Evolutionary conservation across 164 flowering plant species (phyloP).

Genomic region (Platanus orientalis): DNA sequence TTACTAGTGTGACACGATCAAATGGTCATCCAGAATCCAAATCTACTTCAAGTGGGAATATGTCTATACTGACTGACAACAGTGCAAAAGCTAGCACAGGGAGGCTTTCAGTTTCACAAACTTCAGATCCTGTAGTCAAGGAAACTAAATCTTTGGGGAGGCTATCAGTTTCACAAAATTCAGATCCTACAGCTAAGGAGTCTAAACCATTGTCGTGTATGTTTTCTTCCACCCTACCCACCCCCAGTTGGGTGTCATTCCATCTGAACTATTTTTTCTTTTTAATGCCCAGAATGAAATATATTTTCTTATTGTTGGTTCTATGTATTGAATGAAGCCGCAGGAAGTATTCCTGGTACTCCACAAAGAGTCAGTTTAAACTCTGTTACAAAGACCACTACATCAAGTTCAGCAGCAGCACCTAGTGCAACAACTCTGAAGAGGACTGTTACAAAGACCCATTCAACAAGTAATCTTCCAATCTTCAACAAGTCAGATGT

Average conservation of each 20-base stretch:
- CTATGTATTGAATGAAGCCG: slow-evolving; percentile 39
- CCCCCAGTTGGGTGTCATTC: not conserved
- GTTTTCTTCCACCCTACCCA: slow-evolving; percentile 11
- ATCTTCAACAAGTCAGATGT: slow-evolving; percentile 57
- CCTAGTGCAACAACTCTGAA: slow-evolving; percentile 41
- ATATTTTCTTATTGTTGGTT: slow-evolving; percentile 9
- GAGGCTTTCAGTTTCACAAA: slow-evolving; percentile 62
- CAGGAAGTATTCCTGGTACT: slow-evolving; percentile 68
- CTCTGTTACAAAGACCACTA: slow-evolving; percentile 37
- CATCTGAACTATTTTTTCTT: not conserved
- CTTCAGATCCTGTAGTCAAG: slow-evolving; percentile 52
- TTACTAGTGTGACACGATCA: slow-evolving; percentile 29
- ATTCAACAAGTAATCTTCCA: slow-evolving; percentile 42
- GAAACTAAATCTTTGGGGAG: slow-evolving; percentile 61
- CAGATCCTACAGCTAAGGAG: slow-evolving; percentile 48
- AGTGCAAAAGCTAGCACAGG: slow-evolving; percentile 54
- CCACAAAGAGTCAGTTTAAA: slow-evolving; percentile 61
- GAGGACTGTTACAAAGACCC: slow-evolving; percentile 45
- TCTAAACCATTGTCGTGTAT: slow-evolving; percentile 57
- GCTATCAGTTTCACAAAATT: slow-evolving; percentile 52
- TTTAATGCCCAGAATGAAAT: not conserved
- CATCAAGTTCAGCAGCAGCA: slow-evolving; percentile 30
- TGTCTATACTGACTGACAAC: slow-evolving; percentile 49
- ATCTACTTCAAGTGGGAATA: slow-evolving; percentile 46
- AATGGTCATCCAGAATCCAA: slow-evolving; percentile 57